Evolutionary conservation across 1,284 basidiomycete genomes (phyloP), one percentile per base, ranked within the genome.

Genomic region (Moesziomyces antarcticus): DNA sequence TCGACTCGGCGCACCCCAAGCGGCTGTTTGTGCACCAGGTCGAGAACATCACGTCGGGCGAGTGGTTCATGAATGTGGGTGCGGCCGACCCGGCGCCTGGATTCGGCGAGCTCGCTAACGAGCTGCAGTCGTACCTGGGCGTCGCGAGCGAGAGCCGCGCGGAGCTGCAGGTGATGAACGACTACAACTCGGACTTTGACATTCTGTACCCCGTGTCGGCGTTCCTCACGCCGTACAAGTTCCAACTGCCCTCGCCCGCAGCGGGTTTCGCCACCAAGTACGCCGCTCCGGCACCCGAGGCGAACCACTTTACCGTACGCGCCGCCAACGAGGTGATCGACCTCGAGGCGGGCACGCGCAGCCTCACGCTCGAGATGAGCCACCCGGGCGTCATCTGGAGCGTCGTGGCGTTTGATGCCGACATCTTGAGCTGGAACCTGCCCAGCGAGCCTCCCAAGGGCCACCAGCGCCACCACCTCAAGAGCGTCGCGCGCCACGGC

Each of bases 401-500:
- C 89, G 93, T 93, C 1, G 88, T 99, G 55, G 92, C 93, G 0
- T 98, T 99, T 79, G 91, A 95, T 56, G 95, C 93, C 0, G 91
- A 97, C 68, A 92, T 99, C 8, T 84, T 95, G 18, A 86, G 88
- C 56, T 98, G 96, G 96, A 91, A 85, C 63, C 74, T 86, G 5
- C 83, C 85, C 20, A 64, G 61, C 59, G 91, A 92, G 0, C 75
- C 78, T 10, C 81, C 82, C 18, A 51, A 62, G 8, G 86, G 85
- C 48, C 89, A 90, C 65, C 87, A 88, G n/a, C 88, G 93, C 8
- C 96, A 98, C 83, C 92, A 94, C 79, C 89, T 98, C 85, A 97
- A 96, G 84, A 92, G 93, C 83, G 92, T 89, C 0, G 93, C 92
- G 4, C 92, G 92, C 83, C 91, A 92, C 76, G 91, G 91, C 2